A percentile compares a stretch with the other conserved stretches of the same genome.
Evolutionary conservation across 129 eudicot genomes (phyloP).

Genomic region (Rutidosis leptorrhynchoides): DNA sequence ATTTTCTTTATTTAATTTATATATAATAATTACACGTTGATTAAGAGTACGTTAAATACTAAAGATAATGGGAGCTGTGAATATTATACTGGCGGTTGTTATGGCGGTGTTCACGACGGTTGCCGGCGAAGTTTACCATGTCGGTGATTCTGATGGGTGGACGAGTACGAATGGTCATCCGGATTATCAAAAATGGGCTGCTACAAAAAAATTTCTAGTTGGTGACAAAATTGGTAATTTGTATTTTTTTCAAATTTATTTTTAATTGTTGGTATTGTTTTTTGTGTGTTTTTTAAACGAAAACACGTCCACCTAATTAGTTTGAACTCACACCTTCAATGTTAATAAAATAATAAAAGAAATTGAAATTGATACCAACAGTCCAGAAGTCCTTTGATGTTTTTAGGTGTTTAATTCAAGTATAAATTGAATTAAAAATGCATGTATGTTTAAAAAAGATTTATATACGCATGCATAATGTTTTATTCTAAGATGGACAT

Average conservation of each 20-base stretch:
- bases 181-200: constrained; percentile 54
- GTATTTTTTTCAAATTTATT: background rate
- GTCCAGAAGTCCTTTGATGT: too few relatives aligned
- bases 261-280: background rate
- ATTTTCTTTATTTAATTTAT: background rate
- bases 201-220: constrained; percentile 39
- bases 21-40: background rate
- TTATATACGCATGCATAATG: too few relatives aligned
- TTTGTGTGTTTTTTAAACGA: too few relatives aligned
- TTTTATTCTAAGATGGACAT: too few relatives aligned
- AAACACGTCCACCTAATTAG: too few relatives aligned
- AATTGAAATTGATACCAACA: too few relatives aligned
- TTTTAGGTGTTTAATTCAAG: background rate
- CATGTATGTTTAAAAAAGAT: too few relatives aligned
- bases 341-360: too few relatives aligned
- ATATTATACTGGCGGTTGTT: constrained; percentile 4
- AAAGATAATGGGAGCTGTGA: background rate
- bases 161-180: constrained; percentile 27
- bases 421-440: background rate
- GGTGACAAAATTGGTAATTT: constrained; percentile 52
- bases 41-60: background rate
- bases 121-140: constrained; percentile 43
- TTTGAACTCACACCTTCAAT: too few relatives aligned
- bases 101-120: constrained; percentile 17
- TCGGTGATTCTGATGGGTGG: constrained; percentile 64